Evolutionary conservation across 805 yeast species (phyloP), one percentile per base, ranked within the genome.

Genomic region (Metschnikowia cerradonensis): DNA sequence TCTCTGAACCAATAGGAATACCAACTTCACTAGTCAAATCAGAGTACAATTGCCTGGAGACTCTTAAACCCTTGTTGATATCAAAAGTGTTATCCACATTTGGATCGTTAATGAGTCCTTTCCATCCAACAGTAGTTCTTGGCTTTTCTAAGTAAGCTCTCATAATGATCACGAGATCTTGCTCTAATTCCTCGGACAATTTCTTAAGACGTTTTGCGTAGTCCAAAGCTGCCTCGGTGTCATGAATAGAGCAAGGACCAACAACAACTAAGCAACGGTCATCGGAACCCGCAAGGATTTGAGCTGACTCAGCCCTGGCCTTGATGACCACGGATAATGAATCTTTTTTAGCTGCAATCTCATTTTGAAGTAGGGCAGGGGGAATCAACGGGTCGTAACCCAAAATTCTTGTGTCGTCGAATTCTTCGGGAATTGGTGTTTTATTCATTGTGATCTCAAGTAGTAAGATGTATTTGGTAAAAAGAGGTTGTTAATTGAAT

Each of bases 81-180:
- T 90, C 83, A 83, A 88, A 92, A 47, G 96, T 78, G 53, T 89
- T 89, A 69, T 92, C 96, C 61, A 92, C 86, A 63, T 94, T 96
- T 32, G 99, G 99, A 70, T 92, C 99, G 67, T 92, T 92, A 63
- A 92, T 94, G 59, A 92, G 78, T 60, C 99, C 99, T 74, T 92
- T 92, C 99, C 99, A 92, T 53, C 99, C 99, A 42, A 94, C 98
- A 30, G 98, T 92, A 47, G 99, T 92, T 73, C 99, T 84, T 61
- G 99, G 99, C 73, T 92, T 92, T 70, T 92, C 99, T 64, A 94
- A 78, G 76, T 94, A 94, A 3, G 98, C 98, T 74, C 99, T 84
- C 99, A 94, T 94, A 55, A 94, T 85, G 52, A 94, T 84, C 51
- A 84, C 81, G 53, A 94, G 77, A 60, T 92, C 97, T 44, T 80